Base-by-base conservation (phyloP, 1,139 yeast genomes). In the Hyphopichia pseudoburtonii region DNA sequence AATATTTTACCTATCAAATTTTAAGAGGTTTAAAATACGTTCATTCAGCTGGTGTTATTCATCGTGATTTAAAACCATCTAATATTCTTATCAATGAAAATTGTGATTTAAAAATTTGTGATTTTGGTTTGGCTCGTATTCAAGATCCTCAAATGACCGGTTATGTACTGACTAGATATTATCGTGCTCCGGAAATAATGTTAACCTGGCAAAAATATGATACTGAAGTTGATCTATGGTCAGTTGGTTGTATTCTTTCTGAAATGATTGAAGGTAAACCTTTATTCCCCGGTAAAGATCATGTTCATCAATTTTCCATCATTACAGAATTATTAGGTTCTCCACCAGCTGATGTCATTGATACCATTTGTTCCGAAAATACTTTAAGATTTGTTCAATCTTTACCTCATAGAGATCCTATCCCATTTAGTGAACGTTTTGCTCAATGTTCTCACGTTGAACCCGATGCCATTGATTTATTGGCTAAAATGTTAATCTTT, bases 71-170 rank as follows among this genome's bases (percentile, higher is more conserved):
- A 53, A 88, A 89, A 64, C 98, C 98, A 6, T 82, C 92, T 44
- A 92, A 92, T 63, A 87, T 92, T 44, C 73, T 92, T 44, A 86
- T 92, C 52, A 90, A 90, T 59, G 97, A 90, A 66, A 89, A 90
- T 63, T 92, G 97, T 66, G 97, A 92, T 64, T 73, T 92, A 56
- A 90, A 90, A 62, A 92, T 92, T 52, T 90, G 97, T 68, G 98
- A 92, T 66, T 92, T 92, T 60, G 98, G 98, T 18, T 73, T 92
- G 45, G 97, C 97, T 25, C 77, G 98, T 59, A 86, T 92, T 57
- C 97, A 92, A 69, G 97, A 92, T 64, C 96, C 97, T 10, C 97
- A 92, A 62, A 92, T 92, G 98, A 92, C 98, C 1, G 99, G 98
- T 23, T 92, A 92, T 61, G 98, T 92, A 14, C 85, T 95, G 15